Evolutionary conservation across 116 monocot genomes (phyloP), one percentile per base, ranked within the genome.

Genomic region (Posidonia oceanica): DNA sequence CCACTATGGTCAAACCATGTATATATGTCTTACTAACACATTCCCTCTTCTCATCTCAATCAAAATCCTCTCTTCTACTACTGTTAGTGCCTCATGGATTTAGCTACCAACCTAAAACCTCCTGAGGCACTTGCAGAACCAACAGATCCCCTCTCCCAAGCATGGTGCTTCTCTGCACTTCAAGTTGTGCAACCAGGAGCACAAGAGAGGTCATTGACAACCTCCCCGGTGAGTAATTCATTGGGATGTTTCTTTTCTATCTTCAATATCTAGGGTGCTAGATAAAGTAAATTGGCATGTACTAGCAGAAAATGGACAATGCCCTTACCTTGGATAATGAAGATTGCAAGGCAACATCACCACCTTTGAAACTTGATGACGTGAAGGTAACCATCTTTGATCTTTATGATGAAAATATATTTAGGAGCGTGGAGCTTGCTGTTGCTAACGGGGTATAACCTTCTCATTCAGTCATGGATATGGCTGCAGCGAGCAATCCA

Each of bases 401-500:
- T 48, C 14, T 71, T 71, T 38, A 44, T 39, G 4, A 36, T 29
- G 39, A 6, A 67, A 36, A 37, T 18, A 65, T 52, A n/a, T 29
- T 39, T 20, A 12, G 7, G 65, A 20, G 0, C 20, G 4, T 20
- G 1, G 8, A 48, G 13, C 56, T 52, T 62, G 8, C 3, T 6
- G 64, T 39, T 54, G 2, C 52, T 73, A 39, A 58, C 63, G 54
- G 22, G 22, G 13, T 17, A n/a, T 21, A 21, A 48, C 29, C 10
- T 16, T 37, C 21, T 21, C 11, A 3, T 74, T 74, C 72, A 88
- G 88, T 86, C 91, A 54, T 92, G 91, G 88, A 81, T 92, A 74
- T 80, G 85, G 88, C 64, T 91, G 65, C 88, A 88, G 77, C 79
- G 85, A 69, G 85, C 91, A 70, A 81, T 91, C 55, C 88, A 91